Evolutionary conservation across 495 filamentous ascomycete genomes (phyloP), one percentile per base, ranked within the genome.

Genomic region (Penicillium cinerascens): DNA sequence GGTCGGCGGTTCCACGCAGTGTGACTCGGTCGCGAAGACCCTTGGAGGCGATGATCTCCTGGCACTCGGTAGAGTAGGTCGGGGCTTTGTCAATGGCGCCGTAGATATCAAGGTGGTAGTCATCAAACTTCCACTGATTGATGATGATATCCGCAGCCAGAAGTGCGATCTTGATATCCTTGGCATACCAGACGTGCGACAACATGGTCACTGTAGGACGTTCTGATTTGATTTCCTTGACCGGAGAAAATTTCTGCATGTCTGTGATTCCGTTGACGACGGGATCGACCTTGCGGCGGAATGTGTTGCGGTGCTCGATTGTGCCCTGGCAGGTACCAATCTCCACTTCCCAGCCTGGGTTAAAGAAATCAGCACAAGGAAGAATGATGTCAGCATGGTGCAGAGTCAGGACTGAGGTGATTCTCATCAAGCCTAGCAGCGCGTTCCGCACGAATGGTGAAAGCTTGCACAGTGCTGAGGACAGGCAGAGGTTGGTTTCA

Each of bases 201-300:
- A 87, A 55, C 83, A 86, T 86, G 27, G 79, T 82, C 2, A 86
- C 83, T 0, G 83, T 87, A 2, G 82, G 82, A 17, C 64, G 73
- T 38, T 75, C 62, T 4, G 81, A 75, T 44, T 78, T 78, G 64
- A 85, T 81, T 21, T 79, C 70, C 48, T 81, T 71, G 21, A 84
- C 78, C 0, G 83, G 83, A 4, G 78, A 55, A 58, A 85, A 87
- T 52, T 77, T 81, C 46, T 82, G 72, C 82, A 85, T 84, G 54
- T 87, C 78, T 29, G 74, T 79, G 63, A 86, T 86, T 26, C 83
- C 83, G 54, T 87, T 87, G 56, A 86, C 82, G 16, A 87, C 82
- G 2, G 83, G 83, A 55, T 87, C 83, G 13, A 87, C 78, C 64
- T 86, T 86, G 23, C 83, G 71, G 13, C 64, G 67, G 65, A 86